These are phyloP conservation scores for Colletotrichum sp. DNA, from an alignment of 2,329 filamentous ascomycete genomes.

Conservation along the genomic window DNA sequence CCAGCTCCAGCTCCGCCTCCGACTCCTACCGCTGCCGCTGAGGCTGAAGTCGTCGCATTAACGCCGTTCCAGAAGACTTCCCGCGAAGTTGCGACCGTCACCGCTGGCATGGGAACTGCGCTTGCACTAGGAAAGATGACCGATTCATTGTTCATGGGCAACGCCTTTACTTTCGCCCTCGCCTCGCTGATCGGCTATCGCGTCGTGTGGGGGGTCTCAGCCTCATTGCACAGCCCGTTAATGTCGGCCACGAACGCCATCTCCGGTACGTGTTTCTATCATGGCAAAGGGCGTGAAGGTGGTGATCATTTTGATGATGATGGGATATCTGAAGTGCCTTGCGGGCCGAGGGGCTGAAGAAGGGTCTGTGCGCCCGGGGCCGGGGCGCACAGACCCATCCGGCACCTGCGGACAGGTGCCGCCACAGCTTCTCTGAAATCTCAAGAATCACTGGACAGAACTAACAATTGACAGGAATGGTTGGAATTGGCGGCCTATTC, in stretches of 20 bases:
- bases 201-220: slow-evolving; percentile 65
- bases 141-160: too few relatives aligned
- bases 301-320: neutral
- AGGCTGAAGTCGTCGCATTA: slow-evolving; percentile 67
- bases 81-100: slow-evolving; percentile 76
- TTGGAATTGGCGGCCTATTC: slow-evolving; percentile 87
- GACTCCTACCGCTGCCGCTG: slow-evolving; percentile 45
- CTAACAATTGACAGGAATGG: slow-evolving; percentile 64
- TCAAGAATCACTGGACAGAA: neutral
- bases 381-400: neutral
- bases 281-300: neutral
- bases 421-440: neutral
- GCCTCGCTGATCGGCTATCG: slow-evolving; percentile 88
- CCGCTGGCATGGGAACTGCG: slow-evolving; percentile 77
- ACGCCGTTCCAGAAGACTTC: slow-evolving; percentile 84
- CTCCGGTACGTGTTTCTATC: slow-evolving; percentile 56
- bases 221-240: slow-evolving; percentile 47
- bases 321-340: accelerated
- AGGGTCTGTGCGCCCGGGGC: too few relatives aligned
- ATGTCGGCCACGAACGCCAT: slow-evolving; percentile 97
- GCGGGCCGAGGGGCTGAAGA: too few relatives aligned
- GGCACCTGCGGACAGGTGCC: neutral
- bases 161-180: neutral
- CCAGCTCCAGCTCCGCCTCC: slow-evolving; percentile 47
- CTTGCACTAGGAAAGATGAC: slow-evolving; percentile 66